Conservation (phyloP, 768 basidiomycete species). For the Lentinus brumalis region DNA sequence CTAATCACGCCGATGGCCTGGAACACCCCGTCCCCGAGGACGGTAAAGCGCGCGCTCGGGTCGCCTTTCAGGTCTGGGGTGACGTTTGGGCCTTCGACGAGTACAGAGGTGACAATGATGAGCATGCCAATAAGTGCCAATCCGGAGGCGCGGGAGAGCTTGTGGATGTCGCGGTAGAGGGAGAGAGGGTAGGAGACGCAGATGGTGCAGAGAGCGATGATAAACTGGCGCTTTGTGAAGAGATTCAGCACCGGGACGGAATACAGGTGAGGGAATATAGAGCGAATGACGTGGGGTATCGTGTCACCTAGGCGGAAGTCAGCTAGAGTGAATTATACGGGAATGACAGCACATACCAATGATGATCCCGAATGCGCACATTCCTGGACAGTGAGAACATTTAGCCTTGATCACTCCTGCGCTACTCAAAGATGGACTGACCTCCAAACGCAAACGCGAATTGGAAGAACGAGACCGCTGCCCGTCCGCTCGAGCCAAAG, state of each 20-base stretch:
- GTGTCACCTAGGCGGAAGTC: slow-evolving; percentile 71
- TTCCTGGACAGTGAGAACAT: not conserved
- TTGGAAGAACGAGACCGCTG: slow-evolving; percentile 95
- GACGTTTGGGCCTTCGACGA: slow-evolving; percentile 80
- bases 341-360: slow-evolving; percentile 73
- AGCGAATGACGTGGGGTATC: slow-evolving; percentile 91
- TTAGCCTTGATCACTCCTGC: too few species aligned
- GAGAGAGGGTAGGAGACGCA: slow-evolving; percentile 94
- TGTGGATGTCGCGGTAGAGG: slow-evolving; percentile 96
- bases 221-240: slow-evolving; percentile 83
- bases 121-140: slow-evolving; percentile 92
- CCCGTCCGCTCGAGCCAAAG: slow-evolving; percentile 89
- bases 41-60: slow-evolving; percentile 68
- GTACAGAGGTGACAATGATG: slow-evolving; percentile 85
- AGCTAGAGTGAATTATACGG: not conserved
- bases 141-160: slow-evolving; percentile 89
- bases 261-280: slow-evolving; percentile 68
- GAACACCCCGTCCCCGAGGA: slow-evolving; percentile 81
- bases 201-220: slow-evolving; percentile 85
- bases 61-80: slow-evolving; percentile 76
- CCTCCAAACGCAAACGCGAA: slow-evolving; percentile 98
- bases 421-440: slow-evolving; percentile 31
- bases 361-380: too few species aligned
- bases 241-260: slow-evolving; percentile 73
- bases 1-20: slow-evolving; percentile 98